These are phyloP conservation scores for Tetraselmis chui DNA, from an alignment of 139 green algal genomes.

Conservation along the genomic window DNA sequence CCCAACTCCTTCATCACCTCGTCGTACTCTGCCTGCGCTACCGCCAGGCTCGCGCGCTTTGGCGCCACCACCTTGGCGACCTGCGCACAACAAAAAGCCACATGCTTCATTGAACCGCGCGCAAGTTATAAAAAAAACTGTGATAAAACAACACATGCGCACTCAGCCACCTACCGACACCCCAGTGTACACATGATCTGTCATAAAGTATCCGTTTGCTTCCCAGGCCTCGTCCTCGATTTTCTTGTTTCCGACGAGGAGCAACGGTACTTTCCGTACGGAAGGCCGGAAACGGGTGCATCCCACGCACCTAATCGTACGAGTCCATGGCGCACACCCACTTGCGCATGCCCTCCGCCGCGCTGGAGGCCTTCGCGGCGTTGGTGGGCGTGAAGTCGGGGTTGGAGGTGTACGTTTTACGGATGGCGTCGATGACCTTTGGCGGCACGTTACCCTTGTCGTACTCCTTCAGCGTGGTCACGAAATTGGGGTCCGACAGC, in stretches of 20 bases:
- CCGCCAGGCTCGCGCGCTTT: constrained; percentile 35
- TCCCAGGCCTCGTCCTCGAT: too few species aligned
- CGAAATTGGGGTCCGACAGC: constrained; percentile 37
- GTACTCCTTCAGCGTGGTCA: constrained; percentile 36
- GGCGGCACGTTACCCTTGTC: constrained; percentile 52
- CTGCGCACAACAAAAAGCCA: too few species aligned
- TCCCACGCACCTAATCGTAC: constrained; percentile 31
- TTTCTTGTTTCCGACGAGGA: too few species aligned
- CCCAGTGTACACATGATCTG: too few species aligned
- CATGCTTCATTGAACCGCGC: too few species aligned
- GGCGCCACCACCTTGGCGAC: constrained; percentile 53
- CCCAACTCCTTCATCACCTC: constrained; percentile 48
- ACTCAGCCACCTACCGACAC: too few species aligned
- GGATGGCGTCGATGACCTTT: constrained; percentile 55
- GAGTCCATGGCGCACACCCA: constrained; percentile 52
- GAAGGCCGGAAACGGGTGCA: too few species aligned
- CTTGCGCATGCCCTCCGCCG: constrained; percentile 59
- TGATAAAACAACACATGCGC: too few species aligned
- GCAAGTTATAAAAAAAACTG: too few species aligned
- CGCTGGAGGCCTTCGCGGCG: constrained; percentile 50
- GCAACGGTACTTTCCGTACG: too few species aligned
- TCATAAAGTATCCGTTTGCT: too few species aligned
- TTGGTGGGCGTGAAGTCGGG: constrained; percentile 60
- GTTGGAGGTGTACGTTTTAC: constrained; percentile 49
- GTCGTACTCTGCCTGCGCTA: constrained; percentile 38